Percentiles rank a stretch among this genome's conserved stretches.
phyloP scores from a whole-genome alignment of 768 basidiomycete species.

The Trametes elegans region DNA sequence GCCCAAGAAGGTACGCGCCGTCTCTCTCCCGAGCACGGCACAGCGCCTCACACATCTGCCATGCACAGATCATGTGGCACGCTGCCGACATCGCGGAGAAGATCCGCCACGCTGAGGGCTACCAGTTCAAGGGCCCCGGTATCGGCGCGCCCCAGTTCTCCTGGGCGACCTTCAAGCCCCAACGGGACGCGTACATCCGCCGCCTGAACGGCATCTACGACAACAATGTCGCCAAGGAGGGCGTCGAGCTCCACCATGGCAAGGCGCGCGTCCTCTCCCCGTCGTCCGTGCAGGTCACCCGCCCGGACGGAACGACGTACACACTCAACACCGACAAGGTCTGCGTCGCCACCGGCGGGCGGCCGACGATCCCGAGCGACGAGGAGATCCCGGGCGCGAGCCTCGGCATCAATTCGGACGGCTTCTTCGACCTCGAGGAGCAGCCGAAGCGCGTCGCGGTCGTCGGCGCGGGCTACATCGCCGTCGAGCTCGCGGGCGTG shows the following conservation, averaged over 20 bases:
- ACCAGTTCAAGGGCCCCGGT: conserved; percentile 62
- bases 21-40: not conserved
- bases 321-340: conserved; percentile 74
- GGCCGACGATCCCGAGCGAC: conserved; percentile 76
- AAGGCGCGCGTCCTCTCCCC: conserved; percentile 69
- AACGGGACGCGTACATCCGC: conserved; percentile 94
- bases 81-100: conserved; percentile 89
- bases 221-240: conserved; percentile 81
- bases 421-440: conserved; percentile 89
- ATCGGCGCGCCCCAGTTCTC: conserved; percentile 63
- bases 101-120: conserved; percentile 71
- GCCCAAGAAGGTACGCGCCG: conserved; percentile 79
- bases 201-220: conserved; percentile 90
- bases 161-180: conserved; percentile 89
- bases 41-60: not conserved
- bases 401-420: conserved; percentile 90
- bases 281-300: conserved; percentile 70
- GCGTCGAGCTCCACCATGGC: conserved; percentile 85
- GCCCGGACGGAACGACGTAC: conserved; percentile 66
- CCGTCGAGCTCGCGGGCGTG: conserved; percentile 94
- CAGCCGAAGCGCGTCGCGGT: conserved; percentile 94
- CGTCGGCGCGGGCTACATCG: conserved; percentile 97
- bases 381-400: conserved; percentile 84
- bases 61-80: conserved; percentile 91
- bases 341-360: conserved; percentile 83